Base-by-base conservation (phyloP, 257 asterid species). In the Plantago elongata region DNA sequence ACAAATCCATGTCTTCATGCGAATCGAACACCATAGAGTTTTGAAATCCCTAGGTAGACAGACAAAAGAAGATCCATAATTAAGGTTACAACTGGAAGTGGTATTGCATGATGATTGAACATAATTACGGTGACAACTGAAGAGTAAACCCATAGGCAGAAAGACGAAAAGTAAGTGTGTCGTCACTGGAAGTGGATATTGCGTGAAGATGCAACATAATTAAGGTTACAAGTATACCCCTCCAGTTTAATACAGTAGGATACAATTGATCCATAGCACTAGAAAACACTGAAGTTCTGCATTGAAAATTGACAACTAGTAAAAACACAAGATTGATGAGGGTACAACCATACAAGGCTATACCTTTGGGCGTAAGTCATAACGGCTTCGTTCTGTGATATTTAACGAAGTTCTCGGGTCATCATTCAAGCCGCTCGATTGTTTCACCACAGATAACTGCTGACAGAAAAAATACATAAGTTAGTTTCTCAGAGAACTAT, bases 1-100 rank as follows among this genome's bases (percentile, higher is more conserved):
- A 83, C 57, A 85, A 89, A 45, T 89, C 97, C 99, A 93, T 93
- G 74, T 93, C 96, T 67, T 85, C 99, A 48, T 71, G 50, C 38
- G 43, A 55, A 60, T 68, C 83, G 45, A 73, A 67, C 34, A 76
- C 14, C 10, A 64, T 48, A 45, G 95, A 89, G 62, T 70, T 84
- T 30, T 95, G 87, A 64, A 37, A 61, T 29, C 76, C 97, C 99
- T 92, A 42, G 59, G 29, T 12, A 55, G 18, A 7, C 40, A 34
- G 8, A 34, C 7, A 34, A 34, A 34, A 34, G 5, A 54, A 11
- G 50, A 3, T 22, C 52, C 48, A 16, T 27, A 34, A 61, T 40
- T 37, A 51, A 14, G 9, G 7, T 51, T n/a, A 50, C 30, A 5
- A 34, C 40, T 34, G 40, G 40, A 34, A 34, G 40, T 34, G 5